phyloP scores from a whole-genome alignment of 495 filamentous ascomycete species.

The Extremus antarcticus region DNA sequence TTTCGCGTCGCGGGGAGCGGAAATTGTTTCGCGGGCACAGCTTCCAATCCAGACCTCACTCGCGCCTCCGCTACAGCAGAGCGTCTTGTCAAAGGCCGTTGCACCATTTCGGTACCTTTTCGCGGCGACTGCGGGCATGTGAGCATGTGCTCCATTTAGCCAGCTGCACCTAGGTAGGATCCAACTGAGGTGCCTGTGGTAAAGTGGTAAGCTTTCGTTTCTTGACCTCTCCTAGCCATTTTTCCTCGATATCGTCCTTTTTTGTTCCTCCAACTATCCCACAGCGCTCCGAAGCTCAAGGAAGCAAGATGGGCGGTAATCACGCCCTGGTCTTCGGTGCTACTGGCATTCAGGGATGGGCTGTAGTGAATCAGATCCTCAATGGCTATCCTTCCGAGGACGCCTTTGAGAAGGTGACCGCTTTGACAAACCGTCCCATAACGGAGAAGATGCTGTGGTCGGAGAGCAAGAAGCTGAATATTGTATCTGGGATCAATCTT shows the following conservation, averaged over 20 bases:
- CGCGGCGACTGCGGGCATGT: no score
- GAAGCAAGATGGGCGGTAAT: constrained; percentile 12
- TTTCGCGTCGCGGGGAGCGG: neutral
- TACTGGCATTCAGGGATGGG: constrained; percentile 39
- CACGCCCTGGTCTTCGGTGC: constrained; percentile 28
- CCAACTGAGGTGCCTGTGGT: no score
- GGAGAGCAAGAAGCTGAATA: constrained; percentile 31
- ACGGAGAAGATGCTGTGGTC: constrained; percentile 35
- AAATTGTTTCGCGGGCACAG: constrained; percentile 3
- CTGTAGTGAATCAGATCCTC: constrained; percentile 36
- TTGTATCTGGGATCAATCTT: constrained; percentile 36
- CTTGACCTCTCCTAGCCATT: neutral
- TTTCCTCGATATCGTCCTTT: no score
- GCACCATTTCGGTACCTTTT: neutral
- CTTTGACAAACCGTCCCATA: constrained; percentile 36
- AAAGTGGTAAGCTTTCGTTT: neutral
- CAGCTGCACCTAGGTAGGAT: no score
- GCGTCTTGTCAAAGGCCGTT: no score
- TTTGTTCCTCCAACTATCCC: no score
- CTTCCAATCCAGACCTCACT: neutral
- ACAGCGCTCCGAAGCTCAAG: no score
- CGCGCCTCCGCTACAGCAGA: no score
- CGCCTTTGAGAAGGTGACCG: constrained; percentile 35
- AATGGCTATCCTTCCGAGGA: constrained; percentile 33
- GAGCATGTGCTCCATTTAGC: neutral